These are phyloP conservation scores for Trichosporon faecale DNA, from an alignment of 1,284 basidiomycete species.

Conservation along the genomic window DNA sequence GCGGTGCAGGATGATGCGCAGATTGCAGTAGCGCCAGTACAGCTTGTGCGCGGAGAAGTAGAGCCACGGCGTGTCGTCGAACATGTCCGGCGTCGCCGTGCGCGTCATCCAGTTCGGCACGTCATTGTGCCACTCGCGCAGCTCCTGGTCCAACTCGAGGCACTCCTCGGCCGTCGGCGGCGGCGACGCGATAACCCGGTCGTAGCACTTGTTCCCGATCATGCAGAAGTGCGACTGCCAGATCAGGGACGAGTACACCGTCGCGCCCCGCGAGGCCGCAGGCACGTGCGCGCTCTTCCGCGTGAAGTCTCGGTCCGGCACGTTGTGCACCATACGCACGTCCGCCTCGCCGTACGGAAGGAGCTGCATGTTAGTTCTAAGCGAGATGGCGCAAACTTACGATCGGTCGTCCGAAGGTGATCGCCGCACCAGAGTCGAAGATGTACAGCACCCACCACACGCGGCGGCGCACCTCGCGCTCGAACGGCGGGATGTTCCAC, in stretches of 20 bases:
- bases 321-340: conserved; percentile 25
- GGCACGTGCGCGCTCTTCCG: conserved; percentile 19
- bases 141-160: conserved; percentile 25
- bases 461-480: conserved; percentile 33
- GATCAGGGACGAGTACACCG: conserved; percentile 28
- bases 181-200: conserved; percentile 24
- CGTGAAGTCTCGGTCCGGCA: conserved; percentile 26
- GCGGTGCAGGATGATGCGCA: conserved; percentile 29
- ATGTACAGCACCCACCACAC: conserved; percentile 37
- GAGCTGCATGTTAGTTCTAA: conserved; percentile 18
- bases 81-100: conserved; percentile 10
- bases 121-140: conserved; percentile 17
- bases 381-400: conserved; percentile 39
- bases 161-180: conserved; percentile 22
- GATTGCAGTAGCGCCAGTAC: conserved; percentile 31
- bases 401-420: conserved; percentile 36
- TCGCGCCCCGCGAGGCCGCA: conserved; percentile 15
- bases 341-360: conserved; percentile 27
- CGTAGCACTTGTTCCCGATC: conserved; percentile 25
- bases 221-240: conserved; percentile 25
- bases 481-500: conserved; percentile 31
- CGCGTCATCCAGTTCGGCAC: conserved; percentile 24
- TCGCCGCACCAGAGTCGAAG: conserved; percentile 31
- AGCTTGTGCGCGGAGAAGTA: conserved; percentile 31
- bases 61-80: conserved; percentile 26